Conservation (phyloP, 768 basidiomycete species). For the Ramaria sp. region DNA sequence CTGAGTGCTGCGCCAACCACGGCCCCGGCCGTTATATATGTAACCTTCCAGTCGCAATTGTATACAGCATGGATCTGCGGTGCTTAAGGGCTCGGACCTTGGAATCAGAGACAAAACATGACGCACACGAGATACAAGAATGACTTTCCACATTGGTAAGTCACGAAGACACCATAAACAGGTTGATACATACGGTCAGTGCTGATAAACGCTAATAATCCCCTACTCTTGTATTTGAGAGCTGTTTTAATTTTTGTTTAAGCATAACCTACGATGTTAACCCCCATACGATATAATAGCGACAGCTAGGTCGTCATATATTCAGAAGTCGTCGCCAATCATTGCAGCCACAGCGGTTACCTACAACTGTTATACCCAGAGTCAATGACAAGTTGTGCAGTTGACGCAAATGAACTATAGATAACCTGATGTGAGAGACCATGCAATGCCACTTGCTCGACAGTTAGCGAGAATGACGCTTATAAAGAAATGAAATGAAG, state of each 20-base stretch:
- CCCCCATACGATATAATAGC: no score
- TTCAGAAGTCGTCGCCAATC: neutral
- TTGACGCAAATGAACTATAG: neutral
- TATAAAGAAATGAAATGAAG: no score
- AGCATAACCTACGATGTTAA: neutral
- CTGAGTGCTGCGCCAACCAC: constrained; percentile 29
- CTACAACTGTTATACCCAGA: neutral
- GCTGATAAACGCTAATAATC: neutral
- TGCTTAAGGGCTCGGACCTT: no score
- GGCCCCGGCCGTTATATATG: constrained; percentile 32
- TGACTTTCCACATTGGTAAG: neutral
- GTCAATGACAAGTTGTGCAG: no score
- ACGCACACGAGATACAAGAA: neutral
- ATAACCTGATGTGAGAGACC: no score
- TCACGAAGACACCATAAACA: no score
- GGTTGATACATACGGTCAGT: neutral
- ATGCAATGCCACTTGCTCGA: no score
- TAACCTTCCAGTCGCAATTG: constrained; percentile 38
- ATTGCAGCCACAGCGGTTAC: neutral
- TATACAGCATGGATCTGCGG: constrained; percentile 35
- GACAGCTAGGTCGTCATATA: neutral
- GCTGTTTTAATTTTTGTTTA: neutral
- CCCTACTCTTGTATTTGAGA: neutral
- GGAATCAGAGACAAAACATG: neutral
- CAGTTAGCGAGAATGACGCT: no score